Evolutionary conservation across 495 filamentous ascomycete species (phyloP).

Genomic region (Zalerion maritima): DNA sequence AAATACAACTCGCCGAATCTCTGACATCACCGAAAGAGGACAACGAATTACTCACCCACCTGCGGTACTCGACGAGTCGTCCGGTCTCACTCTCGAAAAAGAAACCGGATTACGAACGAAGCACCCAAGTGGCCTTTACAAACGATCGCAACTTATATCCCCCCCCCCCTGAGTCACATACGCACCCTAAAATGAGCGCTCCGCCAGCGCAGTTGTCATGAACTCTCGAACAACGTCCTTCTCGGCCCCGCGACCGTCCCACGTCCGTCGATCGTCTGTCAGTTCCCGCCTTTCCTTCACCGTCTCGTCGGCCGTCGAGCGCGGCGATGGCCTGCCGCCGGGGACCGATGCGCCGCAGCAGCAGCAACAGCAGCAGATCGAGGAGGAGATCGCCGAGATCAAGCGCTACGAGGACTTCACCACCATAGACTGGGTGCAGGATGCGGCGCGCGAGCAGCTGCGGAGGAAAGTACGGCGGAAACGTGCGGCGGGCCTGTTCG

Average conservation of each 20-base stretch:
- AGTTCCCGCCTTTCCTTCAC: slow-evolving; percentile 57
- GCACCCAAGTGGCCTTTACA: too few relatives aligned
- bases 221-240: slow-evolving; percentile 46
- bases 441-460: slow-evolving; percentile 81
- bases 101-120: too few relatives aligned
- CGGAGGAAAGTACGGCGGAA: slow-evolving; percentile 61
- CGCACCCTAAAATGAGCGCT: too few relatives aligned
- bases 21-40: too few relatives aligned
- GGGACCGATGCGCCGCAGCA: slow-evolving; percentile 23
- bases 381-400: slow-evolving; percentile 94
- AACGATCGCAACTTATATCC: too few relatives aligned
- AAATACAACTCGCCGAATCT: too few relatives aligned
- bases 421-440: slow-evolving; percentile 91
- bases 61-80: too few relatives aligned
- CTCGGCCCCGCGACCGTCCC: slow-evolving; percentile 28
- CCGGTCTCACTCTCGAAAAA: too few relatives aligned
- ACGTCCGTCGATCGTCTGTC: slow-evolving; percentile 42
- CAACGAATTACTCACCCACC: too few relatives aligned
- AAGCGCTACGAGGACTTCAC: slow-evolving; percentile 96
- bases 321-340: slow-evolving; percentile 36
- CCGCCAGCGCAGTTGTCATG: slow-evolving; percentile 31
- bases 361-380: slow-evolving; percentile 53
- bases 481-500: slow-evolving; percentile 61
- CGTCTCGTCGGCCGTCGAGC: slow-evolving; percentile 49
- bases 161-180: too few relatives aligned